Conservation (phyloP, 2,329 filamentous ascomycete species). For the Onygenales sp. region DNA sequence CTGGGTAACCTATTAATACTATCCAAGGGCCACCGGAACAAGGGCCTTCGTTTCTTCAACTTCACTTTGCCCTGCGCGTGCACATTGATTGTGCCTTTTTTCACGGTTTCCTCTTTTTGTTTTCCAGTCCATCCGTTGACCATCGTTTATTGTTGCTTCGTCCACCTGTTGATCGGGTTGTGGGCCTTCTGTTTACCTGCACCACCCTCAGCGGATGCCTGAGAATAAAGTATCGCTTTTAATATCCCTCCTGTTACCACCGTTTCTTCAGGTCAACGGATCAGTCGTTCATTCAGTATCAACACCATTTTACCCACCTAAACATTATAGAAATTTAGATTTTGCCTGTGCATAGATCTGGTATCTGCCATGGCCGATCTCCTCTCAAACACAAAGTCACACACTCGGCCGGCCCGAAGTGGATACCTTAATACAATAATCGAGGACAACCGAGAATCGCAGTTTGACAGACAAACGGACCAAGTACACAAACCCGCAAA, state of each 20-base stretch:
- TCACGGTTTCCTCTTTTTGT: conserved; percentile 13
- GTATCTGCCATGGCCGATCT: not conserved
- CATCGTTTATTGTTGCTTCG: conserved; percentile 15
- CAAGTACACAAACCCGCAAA: conserved; percentile 3
- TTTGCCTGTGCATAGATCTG: not conserved
- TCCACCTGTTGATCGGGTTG: conserved; percentile 7
- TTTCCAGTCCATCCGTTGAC: conserved; percentile 1
- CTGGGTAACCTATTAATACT: not conserved
- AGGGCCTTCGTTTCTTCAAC: conserved; percentile 13
- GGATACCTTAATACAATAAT: conserved; percentile 56
- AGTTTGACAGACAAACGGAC: conserved; percentile 18
- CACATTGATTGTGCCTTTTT: conserved; percentile 17
- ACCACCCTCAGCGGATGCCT: not conserved
- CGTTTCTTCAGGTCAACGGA: not conserved
- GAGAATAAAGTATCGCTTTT: not conserved
- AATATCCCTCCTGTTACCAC: not conserved
- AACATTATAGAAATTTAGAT: not conserved
- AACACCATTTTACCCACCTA: not conserved
- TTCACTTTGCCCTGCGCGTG: conserved; percentile 14
- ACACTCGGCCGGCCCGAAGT: conserved; percentile 48
- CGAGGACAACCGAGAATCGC: conserved; percentile 41
- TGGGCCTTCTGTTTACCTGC: not conserved
- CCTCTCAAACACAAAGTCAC: conserved; percentile 18
- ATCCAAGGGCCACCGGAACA: not conserved
- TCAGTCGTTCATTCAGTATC: not conserved